These are phyloP conservation scores for Barnettozyma wickerhamii DNA, from an alignment of 805 yeast species.

Conservation along the genomic window DNA sequence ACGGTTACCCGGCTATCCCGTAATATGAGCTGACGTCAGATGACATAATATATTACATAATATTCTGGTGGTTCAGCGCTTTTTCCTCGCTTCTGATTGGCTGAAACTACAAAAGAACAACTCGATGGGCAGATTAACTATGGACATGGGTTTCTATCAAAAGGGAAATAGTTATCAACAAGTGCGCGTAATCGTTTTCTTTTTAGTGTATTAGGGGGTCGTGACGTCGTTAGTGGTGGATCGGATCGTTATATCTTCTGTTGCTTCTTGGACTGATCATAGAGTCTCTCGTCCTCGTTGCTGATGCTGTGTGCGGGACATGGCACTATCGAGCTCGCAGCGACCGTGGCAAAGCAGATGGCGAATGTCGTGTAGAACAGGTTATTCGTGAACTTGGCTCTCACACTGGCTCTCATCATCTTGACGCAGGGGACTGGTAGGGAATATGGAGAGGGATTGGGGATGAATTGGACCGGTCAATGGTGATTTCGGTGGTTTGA, in stretches of 20 bases:
- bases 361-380: conserved; percentile 58
- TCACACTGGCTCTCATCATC: conserved; percentile 47
- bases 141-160: no score
- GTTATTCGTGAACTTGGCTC: conserved; percentile 48
- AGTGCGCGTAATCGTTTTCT: background rate
- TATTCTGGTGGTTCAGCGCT: no score
- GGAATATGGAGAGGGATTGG: background rate
- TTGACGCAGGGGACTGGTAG: background rate
- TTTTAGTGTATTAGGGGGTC: background rate
- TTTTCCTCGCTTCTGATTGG: conserved; percentile 11
- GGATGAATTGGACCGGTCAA: background rate
- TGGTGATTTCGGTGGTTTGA: background rate
- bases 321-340: conserved; percentile 37
- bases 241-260: conserved; percentile 4
- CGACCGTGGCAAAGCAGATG: conserved; percentile 48
- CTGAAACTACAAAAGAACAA: background rate
- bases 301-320: conserved; percentile 41
- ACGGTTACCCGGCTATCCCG: no score
- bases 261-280: conserved; percentile 15
- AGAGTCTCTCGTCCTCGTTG: conserved; percentile 33
- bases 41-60: no score
- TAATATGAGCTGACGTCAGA: no score
- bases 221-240: conserved; percentile 5
- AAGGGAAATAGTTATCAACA: background rate
- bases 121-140: no score